These are phyloP conservation scores for Trichosporon ovoides DNA, from an alignment of 1,284 basidiomycete genomes.

Conservation along the genomic window DNA sequence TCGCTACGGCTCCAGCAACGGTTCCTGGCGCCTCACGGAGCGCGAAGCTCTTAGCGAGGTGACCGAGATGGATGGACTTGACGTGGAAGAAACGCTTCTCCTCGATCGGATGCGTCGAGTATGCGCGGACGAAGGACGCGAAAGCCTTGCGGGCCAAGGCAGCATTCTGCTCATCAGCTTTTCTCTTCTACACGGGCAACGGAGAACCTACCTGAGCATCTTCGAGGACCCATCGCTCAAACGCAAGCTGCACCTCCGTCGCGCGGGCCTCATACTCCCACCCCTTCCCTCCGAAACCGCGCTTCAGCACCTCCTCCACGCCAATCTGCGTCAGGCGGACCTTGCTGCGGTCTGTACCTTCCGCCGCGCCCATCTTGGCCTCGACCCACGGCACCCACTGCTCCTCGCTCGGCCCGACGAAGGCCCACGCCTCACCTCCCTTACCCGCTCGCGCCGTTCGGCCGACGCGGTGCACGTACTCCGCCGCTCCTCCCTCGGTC, in stretches of 20 bases:
- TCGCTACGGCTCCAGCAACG: slow-evolving; percentile 48
- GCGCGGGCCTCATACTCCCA: slow-evolving; percentile 81
- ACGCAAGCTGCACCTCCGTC: slow-evolving; percentile 90
- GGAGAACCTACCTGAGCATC: slow-evolving; percentile 60
- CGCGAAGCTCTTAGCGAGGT: slow-evolving; percentile 93
- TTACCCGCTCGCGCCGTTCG: slow-evolving; percentile 92
- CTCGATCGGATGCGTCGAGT: slow-evolving; percentile 90
- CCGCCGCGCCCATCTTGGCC: slow-evolving; percentile 58
- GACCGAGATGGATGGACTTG: slow-evolving; percentile 86
- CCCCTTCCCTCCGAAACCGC: slow-evolving; percentile 79
- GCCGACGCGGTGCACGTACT: slow-evolving; percentile 95
- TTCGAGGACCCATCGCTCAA: slow-evolving; percentile 87
- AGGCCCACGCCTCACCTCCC: slow-evolving; percentile 83
- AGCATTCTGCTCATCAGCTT: slow-evolving; percentile 58
- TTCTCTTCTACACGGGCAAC: background rate
- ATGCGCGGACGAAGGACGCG: slow-evolving; percentile 88
- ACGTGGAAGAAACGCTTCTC: slow-evolving; percentile 97
- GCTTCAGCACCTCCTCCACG: slow-evolving; percentile 65
- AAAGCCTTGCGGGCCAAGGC: slow-evolving; percentile 78
- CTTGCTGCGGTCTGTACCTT: slow-evolving; percentile 38
- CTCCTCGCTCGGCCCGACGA: slow-evolving; percentile 74
- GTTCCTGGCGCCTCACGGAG: slow-evolving; percentile 83
- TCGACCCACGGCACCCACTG: slow-evolving; percentile 87
- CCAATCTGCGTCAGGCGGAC: slow-evolving; percentile 60
- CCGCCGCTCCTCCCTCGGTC: slow-evolving; percentile 91